phyloP scores from a whole-genome alignment of 164 flowering plant genomes.

The Tetracentron sinense region DNA sequence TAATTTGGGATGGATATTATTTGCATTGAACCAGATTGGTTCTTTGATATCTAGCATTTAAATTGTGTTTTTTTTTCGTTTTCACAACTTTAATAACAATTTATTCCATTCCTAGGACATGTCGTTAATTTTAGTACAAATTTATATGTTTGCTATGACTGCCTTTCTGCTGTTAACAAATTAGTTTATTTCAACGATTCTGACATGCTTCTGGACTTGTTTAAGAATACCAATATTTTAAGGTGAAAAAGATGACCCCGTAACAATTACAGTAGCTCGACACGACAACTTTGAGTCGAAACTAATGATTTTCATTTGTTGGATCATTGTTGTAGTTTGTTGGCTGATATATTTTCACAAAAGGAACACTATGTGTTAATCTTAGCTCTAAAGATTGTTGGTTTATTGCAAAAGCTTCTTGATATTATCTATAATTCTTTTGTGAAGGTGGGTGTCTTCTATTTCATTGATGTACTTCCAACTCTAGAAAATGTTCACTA shows the following conservation, averaged over 20 bases:
- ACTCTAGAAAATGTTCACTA: slow-evolving; percentile 36
- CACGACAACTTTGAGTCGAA: background rate
- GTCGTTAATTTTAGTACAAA: slow-evolving; percentile 74
- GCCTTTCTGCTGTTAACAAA: slow-evolving; percentile 69
- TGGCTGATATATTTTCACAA: slow-evolving; percentile 72
- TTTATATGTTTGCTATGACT: slow-evolving; percentile 58
- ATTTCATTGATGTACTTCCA: slow-evolving; percentile 64
- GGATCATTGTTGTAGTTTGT: slow-evolving; percentile 48
- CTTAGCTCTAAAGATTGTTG: slow-evolving; percentile 60
- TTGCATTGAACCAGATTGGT: slow-evolving; percentile 70
- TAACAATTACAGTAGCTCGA: background rate
- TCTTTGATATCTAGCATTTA: slow-evolving; percentile 3
- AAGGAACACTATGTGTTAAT: slow-evolving; percentile 72
- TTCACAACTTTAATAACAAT: slow-evolving; percentile 3
- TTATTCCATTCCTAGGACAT: slow-evolving; percentile 33
- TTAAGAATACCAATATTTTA: slow-evolving; percentile 58
- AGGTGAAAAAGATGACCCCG: slow-evolving; percentile 48
- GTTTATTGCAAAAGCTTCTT: slow-evolving; percentile 56
- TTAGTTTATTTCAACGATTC: slow-evolving; percentile 54
- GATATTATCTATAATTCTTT: slow-evolving; percentile 55
- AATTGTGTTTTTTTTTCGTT: background rate
- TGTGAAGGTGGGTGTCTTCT: slow-evolving; percentile 83
- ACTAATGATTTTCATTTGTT: slow-evolving; percentile 9
- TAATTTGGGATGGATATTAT: slow-evolving; percentile 66
- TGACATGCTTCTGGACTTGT: slow-evolving; percentile 55